Conservation (phyloP, 2,329 filamentous ascomycete genomes). For the Didymella arachidicola region DNA sequence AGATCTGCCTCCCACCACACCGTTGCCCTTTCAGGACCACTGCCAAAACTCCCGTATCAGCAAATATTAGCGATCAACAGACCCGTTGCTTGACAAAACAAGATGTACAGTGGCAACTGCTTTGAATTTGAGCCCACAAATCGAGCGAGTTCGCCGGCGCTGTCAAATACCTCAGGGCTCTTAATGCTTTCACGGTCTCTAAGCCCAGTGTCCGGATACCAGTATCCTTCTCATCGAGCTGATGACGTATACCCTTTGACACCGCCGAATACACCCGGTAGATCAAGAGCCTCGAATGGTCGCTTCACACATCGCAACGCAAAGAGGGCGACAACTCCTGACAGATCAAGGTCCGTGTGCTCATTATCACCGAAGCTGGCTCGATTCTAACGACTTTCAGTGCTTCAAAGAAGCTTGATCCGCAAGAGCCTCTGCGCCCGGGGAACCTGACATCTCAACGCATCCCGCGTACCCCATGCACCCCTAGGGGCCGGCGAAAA, state of each 20-base stretch:
- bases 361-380: neutral
- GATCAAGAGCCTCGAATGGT: neutral
- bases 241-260: neutral
- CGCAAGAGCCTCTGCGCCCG: neutral
- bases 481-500: neutral
- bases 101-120: neutral
- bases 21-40: too few relatives aligned
- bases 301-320: neutral
- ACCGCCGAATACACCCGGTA: neutral
- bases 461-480: neutral
- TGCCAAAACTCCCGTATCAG: neutral
- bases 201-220: constrained; percentile 14
- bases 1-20: neutral
- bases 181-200: constrained; percentile 15
- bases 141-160: constrained; percentile 8
- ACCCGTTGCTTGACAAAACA: neutral
- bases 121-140: neutral
- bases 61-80: neutral
- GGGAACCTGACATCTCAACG: neutral
- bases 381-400: neutral
- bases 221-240: neutral
- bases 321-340: neutral
- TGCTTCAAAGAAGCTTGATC: neutral
- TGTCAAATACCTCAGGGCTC: constrained; percentile 15
- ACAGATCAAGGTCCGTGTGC: neutral